phyloP scores from a whole-genome alignment of 177 flowering plant species.

The Vitis hybrid region DNA sequence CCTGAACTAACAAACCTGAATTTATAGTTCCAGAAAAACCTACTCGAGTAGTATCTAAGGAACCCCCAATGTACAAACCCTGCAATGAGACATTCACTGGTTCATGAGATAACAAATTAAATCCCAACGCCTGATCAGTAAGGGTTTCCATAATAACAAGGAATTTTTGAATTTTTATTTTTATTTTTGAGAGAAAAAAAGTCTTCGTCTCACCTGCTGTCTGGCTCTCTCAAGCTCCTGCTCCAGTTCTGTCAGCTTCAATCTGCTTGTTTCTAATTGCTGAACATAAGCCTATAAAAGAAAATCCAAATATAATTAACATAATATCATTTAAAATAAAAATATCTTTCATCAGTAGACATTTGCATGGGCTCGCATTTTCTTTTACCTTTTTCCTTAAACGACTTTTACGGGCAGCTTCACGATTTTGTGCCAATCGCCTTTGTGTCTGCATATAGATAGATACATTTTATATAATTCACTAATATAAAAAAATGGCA shows the following conservation, averaged over 20 bases:
- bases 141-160: background rate
- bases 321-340: background rate
- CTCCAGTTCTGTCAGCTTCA: conserved; percentile 63
- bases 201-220: conserved; percentile 41
- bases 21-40: conserved; percentile 26
- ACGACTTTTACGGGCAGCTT: conserved; percentile 89
- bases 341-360: background rate
- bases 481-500: too few relatives aligned
- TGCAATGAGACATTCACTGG: conserved; percentile 19
- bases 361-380: background rate
- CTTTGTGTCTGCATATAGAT: conserved; percentile 48
- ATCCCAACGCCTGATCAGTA: background rate
- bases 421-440: conserved; percentile 87
- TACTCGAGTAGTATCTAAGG: conserved; percentile 27
- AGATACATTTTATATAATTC: too few relatives aligned
- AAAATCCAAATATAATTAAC: background rate
- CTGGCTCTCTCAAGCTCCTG: conserved; percentile 56
- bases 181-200: background rate
- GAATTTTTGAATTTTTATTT: background rate
- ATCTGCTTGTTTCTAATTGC: conserved; percentile 63
- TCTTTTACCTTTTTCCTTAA: conserved; percentile 70
- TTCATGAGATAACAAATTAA: background rate
- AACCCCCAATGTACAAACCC: conserved; percentile 27
- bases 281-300: conserved; percentile 57
- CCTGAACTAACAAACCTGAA: conserved; percentile 32